A percentile compares a stretch with the other conserved stretches of the same genome.
phyloP scores from a whole-genome alignment of 768 basidiomycete genomes.

The Lentinula sp. region DNA sequence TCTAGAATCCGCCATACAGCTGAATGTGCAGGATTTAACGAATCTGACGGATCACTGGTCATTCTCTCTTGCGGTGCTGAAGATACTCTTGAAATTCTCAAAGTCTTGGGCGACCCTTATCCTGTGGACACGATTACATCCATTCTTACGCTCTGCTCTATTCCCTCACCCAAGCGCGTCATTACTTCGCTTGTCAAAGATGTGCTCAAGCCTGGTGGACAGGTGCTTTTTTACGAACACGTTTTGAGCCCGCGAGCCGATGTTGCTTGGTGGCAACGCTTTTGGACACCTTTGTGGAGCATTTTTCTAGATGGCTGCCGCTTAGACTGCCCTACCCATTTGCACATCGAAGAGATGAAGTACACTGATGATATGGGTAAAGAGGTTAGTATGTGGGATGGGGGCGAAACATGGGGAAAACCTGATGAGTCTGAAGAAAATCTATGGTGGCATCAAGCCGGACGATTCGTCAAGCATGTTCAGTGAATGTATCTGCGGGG shows the following conservation, averaged over 20 bases:
- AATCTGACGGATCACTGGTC: slow-evolving; percentile 44
- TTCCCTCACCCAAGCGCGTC: slow-evolving; percentile 49
- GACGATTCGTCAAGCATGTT: slow-evolving; percentile 45
- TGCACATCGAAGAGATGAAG: slow-evolving; percentile 35
- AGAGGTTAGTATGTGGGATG: slow-evolving; percentile 42
- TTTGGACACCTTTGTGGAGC: slow-evolving; percentile 71
- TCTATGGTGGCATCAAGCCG: slow-evolving; percentile 56
- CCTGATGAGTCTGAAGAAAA: slow-evolving; percentile 49
- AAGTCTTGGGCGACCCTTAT: slow-evolving; percentile 20
- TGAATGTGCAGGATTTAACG: slow-evolving; percentile 42
- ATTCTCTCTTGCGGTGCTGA: slow-evolving; percentile 64
- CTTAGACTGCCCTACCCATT: slow-evolving; percentile 51
- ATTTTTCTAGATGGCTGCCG: slow-evolving; percentile 56
- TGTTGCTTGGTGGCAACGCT: slow-evolving; percentile 63
- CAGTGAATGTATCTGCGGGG: neutral
- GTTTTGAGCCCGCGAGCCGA: slow-evolving; percentile 47
- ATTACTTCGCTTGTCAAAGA: slow-evolving; percentile 40
- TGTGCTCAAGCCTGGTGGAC: slow-evolving; percentile 58
- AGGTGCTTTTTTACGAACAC: slow-evolving; percentile 66
- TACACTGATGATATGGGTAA: slow-evolving; percentile 15
- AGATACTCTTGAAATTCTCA: slow-evolving; percentile 42
- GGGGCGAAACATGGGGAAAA: slow-evolving; percentile 38
- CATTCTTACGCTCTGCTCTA: slow-evolving; percentile 59
- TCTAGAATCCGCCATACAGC: slow-evolving; percentile 43
- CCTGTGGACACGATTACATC: slow-evolving; percentile 59